Evolutionary conservation across 2,329 filamentous ascomycete genomes (phyloP), one percentile per base, ranked within the genome.

Genomic region (Westerdykella aurantiaca): DNA sequence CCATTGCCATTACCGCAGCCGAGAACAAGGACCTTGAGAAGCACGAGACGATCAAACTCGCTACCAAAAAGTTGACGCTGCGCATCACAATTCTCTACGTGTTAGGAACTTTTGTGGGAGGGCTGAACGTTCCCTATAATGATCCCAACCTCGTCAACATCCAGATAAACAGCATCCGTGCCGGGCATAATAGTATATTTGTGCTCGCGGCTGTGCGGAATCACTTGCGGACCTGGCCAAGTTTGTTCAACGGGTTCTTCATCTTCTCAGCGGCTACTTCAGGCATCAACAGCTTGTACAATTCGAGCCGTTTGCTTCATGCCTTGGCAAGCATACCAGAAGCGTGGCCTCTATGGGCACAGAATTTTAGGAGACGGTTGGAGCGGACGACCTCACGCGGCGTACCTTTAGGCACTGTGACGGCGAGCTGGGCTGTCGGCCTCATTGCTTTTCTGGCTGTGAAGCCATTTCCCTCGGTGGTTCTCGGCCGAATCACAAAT

Each of bases 231-330:
- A 58, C 55, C 5, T 63, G 63, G 50, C 70, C 71, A 1, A 64
- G 66, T 37, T 64, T 73, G 42, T 66, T 73, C 52, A 73, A 73
- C 40, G 70, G 64, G 2, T 69, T 73, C 45, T 72, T 69, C 53
- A 62, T 73, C 31, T 72, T 74, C 50, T 70, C 69, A 0, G 69
- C 70, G 1, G 65, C 66, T 22, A 68, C 69, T 1, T 66, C 66
- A 9, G 70, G 66, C 1, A 66, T 72, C 42, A 72, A 71, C 46
- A 62, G 64, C 7, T 57, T 73, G 23, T 73, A 72, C 51, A 63
- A 68, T 33, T 66, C 69, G 17, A 70, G 67, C 11, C 59, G 71
- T 41, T 55, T 71, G 7, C 54, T 73, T 14, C 70, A 73, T 56
- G 70, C 70, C 0, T 57, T 74, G 40, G 69, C 71, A 16, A 60